Evolutionary conservation across 768 basidiomycete species (phyloP), one percentile per base, ranked within the genome.

Genomic region (Naganishia friedmannii): DNA sequence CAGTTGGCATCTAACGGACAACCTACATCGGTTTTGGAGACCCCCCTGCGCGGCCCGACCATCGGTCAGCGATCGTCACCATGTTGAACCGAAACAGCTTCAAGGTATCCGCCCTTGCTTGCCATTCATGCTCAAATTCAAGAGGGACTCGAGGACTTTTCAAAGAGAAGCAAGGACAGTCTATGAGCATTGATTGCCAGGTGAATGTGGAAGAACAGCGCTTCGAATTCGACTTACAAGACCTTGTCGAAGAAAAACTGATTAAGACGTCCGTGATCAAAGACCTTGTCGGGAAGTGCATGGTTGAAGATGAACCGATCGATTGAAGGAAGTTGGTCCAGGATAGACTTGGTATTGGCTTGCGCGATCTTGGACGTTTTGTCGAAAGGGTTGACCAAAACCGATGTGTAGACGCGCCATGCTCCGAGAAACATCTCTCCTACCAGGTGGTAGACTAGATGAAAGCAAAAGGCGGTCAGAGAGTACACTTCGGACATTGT

Each of bases 381-480:
- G 71, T 69, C 12, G 68, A 54, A 37, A 23, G 68, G 71, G 37
- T 70, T 58, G 0, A 51, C 37, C 70, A 73, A 69, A 12, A 74
- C 70, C 15, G 69, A 72, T 4, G 68, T 68, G 68, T 73, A 77
- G 29, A 71, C 67, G 39, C 73, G 26, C 74, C 74, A 75, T n/a
- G 70, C 71, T 4, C 74, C 76, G 29, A 74, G 45, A 60, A 77
- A 77, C 12, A 66, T 73, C 53, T 77, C 76, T 10, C 76, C 76
- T 56, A 77, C 73, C 66, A 72, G 73, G 63, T 77, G 76, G 45
- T 77, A 75, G 58, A 70, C 75, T 76, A 51, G 31, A 39, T 37
- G 12, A 13, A 13, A 31, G 31, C 26, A 39, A 54, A 51, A 1
- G 9, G 19, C 55, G 72, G 55, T 53, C n/a, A 48, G 57, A 29